Conservation (phyloP, 2,329 filamentous ascomycete species). For the Scedosporium aurantiacum region DNA sequence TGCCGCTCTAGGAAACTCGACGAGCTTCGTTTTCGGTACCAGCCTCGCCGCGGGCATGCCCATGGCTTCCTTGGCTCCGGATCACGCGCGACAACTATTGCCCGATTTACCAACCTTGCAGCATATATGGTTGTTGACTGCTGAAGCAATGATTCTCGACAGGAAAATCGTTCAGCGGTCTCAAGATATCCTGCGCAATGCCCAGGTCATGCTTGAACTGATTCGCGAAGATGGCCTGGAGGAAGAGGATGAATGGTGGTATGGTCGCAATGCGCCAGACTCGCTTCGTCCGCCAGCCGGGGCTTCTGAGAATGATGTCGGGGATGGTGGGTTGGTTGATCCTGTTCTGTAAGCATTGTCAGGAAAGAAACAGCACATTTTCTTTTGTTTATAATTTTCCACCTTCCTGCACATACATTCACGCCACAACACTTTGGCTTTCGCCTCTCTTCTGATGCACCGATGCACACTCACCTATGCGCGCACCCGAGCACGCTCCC, state of each 20-base stretch:
- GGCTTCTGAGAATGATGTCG: constrained; percentile 40
- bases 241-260: constrained; percentile 53
- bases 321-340: constrained; percentile 21
- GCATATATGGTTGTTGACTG: constrained; percentile 51
- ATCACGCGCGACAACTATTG: constrained; percentile 39
- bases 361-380: constrained; percentile 6
- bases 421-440: no score
- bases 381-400: not conserved
- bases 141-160: constrained; percentile 50
- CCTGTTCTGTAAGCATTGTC: constrained; percentile 12
- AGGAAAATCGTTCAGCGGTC: constrained; percentile 46
- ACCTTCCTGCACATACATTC: no score
- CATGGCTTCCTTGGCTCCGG: constrained; percentile 42
- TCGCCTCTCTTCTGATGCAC: no score
- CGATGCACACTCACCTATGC: no score
- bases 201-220: constrained; percentile 51
- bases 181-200: constrained; percentile 52
- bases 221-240: constrained; percentile 49
- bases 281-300: constrained; percentile 41
- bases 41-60: constrained; percentile 51
- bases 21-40: constrained; percentile 37
- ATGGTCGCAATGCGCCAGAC: constrained; percentile 41
- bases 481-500: not conserved
- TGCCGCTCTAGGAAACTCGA: constrained; percentile 5
- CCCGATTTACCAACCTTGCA: constrained; percentile 46